A percentile compares a stretch with the other conserved stretches of the same genome.
Evolutionary conservation across 305 asterid genomes (phyloP).

Genomic region (Solanum chacoense): DNA sequence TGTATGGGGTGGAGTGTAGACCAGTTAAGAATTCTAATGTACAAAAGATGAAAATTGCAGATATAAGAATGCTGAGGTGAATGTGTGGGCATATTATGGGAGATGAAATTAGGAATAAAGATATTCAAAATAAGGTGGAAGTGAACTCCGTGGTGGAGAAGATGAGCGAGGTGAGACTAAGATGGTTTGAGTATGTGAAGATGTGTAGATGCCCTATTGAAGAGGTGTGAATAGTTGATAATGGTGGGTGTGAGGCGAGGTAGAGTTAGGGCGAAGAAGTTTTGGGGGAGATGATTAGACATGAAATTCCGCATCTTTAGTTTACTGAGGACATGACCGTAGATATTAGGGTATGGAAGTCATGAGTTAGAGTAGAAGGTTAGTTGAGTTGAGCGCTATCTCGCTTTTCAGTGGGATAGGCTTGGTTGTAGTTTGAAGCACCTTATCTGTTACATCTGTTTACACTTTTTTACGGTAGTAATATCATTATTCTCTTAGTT

Average conservation of each 20-base stretch:
- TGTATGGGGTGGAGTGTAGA: not conserved
- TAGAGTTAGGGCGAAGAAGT: not conserved
- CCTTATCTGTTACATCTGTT: not conserved
- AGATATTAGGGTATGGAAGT: not conserved
- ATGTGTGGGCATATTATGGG: not conserved
- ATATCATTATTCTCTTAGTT: not conserved
- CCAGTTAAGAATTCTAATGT: not conserved
- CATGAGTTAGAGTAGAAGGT: not conserved
- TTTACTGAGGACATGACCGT: not conserved
- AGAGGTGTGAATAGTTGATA: not conserved
- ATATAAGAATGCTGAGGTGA: not conserved
- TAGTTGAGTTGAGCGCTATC: not conserved
- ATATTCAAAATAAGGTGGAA: not conserved
- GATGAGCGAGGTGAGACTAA: not conserved
- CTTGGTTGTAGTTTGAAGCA: not conserved
- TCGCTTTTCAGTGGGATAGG: not conserved
- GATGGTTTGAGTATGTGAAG: not conserved
- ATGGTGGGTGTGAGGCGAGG: not conserved
- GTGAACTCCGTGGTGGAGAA: not conserved
- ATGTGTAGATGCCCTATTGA: not conserved
- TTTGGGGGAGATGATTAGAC: not conserved
- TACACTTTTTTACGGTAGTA: not conserved
- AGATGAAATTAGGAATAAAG: not conserved
- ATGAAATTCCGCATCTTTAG: not conserved
- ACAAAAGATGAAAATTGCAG: not conserved